These are phyloP conservation scores for Fusarium phyllophilum DNA, from an alignment of 2,329 filamentous ascomycete genomes.

Conservation along the genomic window DNA sequence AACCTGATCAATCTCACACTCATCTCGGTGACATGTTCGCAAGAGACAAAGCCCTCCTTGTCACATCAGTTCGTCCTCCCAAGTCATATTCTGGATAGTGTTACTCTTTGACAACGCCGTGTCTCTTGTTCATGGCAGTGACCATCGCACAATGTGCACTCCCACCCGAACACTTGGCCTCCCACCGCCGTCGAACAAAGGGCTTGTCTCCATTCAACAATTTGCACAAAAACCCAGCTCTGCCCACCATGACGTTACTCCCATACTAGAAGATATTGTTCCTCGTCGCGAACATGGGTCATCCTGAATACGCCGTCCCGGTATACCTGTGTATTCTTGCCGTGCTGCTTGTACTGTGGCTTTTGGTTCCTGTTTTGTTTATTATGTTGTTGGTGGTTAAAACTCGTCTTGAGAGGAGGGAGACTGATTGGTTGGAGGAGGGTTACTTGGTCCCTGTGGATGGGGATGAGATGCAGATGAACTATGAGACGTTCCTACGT, in stretches of 20 bases:
- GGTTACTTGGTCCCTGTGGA: slow-evolving; percentile 9
- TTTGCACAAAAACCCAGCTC: slow-evolving; percentile 4
- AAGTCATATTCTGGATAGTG: slow-evolving; percentile 18
- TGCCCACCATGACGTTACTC: not conserved
- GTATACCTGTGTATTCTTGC: slow-evolving; percentile 32
- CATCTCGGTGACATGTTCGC: slow-evolving; percentile 23
- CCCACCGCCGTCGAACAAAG: slow-evolving; percentile 11
- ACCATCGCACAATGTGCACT: slow-evolving; percentile 34
- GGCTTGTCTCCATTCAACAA: not conserved
- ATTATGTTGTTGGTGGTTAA: slow-evolving; percentile 15
- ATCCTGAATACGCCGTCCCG: slow-evolving; percentile 31
- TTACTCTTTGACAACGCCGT: slow-evolving; percentile 29
- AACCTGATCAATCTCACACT: not conserved
- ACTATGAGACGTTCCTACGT: slow-evolving; percentile 7
- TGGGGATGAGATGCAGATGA: slow-evolving; percentile 22
- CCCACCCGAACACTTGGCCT: slow-evolving; percentile 13
- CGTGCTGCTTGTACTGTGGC: slow-evolving; percentile 30
- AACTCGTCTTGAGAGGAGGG: slow-evolving; percentile 9
- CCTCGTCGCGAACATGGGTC: slow-evolving; percentile 22
- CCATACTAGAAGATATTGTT: not conserved
- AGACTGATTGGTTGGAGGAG: slow-evolving; percentile 29
- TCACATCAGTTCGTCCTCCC: slow-evolving; percentile 24
- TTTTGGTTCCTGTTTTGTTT: slow-evolving; percentile 29
- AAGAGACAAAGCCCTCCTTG: slow-evolving; percentile 7
- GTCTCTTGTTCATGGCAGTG: slow-evolving; percentile 33